Evolutionary conservation across 192 early-diverging fungal species (phyloP).

Genomic region (Coemansia sp.): DNA sequence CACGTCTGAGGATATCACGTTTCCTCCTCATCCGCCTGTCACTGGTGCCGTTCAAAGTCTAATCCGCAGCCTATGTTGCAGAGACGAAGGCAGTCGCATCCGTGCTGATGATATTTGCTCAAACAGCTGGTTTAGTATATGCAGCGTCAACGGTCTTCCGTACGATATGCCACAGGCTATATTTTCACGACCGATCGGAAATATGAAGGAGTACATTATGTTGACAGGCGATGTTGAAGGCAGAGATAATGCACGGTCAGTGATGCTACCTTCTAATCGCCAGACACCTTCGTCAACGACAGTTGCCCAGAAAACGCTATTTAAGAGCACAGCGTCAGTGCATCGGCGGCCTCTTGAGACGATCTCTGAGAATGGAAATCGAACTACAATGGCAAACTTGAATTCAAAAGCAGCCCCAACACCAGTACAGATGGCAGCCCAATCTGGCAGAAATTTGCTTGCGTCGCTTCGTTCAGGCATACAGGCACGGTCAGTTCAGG

Average conservation of each 20-base stretch:
- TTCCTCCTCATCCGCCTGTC: conserved; percentile 62
- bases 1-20: conserved; percentile 51
- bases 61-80: conserved; percentile 66
- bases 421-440: not conserved
- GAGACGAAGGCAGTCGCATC: conserved; percentile 57
- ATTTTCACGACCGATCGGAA: conserved; percentile 43
- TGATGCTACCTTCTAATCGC: not conserved
- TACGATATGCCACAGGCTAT: conserved; percentile 38
- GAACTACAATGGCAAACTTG: not conserved
- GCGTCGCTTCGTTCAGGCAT: no score
- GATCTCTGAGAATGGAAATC: not conserved
- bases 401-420: not conserved
- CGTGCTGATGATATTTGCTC: conserved; percentile 26
- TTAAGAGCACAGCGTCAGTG: not conserved
- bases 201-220: conserved; percentile 28
- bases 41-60: conserved; percentile 64
- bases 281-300: not conserved
- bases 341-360: conserved; percentile 2
- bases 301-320: no score
- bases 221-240: conserved; percentile 1
- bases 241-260: not conserved
- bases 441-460: no score
- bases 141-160: conserved; percentile 16
- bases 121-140: conserved; percentile 32
- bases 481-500: no score